A percentile compares a stretch with the other conserved stretches of the same genome.
phyloP scores from a whole-genome alignment of 108 stramenopile genomes.

The Skeletonema grethae region DNA sequence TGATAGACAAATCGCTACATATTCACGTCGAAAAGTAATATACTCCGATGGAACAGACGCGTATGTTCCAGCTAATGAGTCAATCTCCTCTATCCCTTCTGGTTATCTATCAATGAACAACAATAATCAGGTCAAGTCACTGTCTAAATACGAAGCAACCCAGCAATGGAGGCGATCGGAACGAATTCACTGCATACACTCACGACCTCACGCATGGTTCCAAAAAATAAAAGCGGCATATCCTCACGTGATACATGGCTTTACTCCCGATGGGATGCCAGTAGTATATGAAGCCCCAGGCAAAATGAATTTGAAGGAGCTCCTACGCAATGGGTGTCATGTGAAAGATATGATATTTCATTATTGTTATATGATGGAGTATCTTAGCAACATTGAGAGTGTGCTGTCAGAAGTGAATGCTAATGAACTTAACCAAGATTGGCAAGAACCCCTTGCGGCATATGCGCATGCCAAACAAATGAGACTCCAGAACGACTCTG shows the following conservation, averaged over 20 bases:
- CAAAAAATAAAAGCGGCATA: slow-evolving; percentile 61
- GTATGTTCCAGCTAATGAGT: slow-evolving; percentile 52
- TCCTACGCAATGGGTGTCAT: slow-evolving; percentile 50
- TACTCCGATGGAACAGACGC: slow-evolving; percentile 55
- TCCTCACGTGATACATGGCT: slow-evolving; percentile 60
- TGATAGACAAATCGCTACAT: slow-evolving; percentile 36
- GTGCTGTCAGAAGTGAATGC: slow-evolving; percentile 20
- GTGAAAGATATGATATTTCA: slow-evolving; percentile 65
- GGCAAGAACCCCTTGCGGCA: slow-evolving; percentile 39
- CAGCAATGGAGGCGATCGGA: slow-evolving; percentile 52
- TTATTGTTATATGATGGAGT: slow-evolving; percentile 66
- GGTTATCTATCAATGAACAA: slow-evolving; percentile 39
- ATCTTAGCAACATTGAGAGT: slow-evolving; percentile 47
- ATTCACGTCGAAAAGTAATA: slow-evolving; percentile 41
- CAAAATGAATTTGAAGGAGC: slow-evolving; percentile 59
- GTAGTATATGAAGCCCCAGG: slow-evolving; percentile 64
- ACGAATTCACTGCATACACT: slow-evolving; percentile 54
- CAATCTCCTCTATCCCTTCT: slow-evolving; percentile 30
- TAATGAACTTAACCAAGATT: slow-evolving; percentile 12
- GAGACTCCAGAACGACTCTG: slow-evolving; percentile 25
- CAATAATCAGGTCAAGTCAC: slow-evolving; percentile 39
- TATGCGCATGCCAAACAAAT: slow-evolving; percentile 32
- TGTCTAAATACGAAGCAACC: slow-evolving; percentile 46
- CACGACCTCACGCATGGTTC: slow-evolving; percentile 55
- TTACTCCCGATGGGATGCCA: slow-evolving; percentile 53